Percentiles rank a stretch among this genome's conserved stretches.
These are phyloP conservation scores for Centaurea solstitialis DNA, from an alignment of 129 eudicot genomes.

Conservation along the genomic window DNA sequence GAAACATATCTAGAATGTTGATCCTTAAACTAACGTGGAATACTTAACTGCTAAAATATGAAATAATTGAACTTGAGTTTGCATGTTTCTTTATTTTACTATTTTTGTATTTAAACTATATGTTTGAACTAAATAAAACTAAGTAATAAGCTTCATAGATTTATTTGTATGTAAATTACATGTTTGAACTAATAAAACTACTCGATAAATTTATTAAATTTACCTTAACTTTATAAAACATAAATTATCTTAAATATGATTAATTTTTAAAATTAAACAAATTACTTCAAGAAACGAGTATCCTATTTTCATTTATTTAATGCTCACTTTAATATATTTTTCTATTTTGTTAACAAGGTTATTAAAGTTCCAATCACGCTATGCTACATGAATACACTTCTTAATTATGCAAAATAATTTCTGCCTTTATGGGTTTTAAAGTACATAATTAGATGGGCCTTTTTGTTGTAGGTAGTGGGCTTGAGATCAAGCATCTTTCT, in stretches of 20 bases:
- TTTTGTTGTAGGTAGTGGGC: not conserved
- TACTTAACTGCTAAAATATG: not conserved
- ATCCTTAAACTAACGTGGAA: not conserved
- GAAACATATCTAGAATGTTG: not conserved
- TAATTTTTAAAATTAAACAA: not conserved
- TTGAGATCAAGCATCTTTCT: not conserved
- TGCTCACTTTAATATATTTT: not conserved
- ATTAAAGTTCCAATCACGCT: not conserved
- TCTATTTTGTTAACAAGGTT: not conserved
- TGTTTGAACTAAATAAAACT: too few relatives aligned
- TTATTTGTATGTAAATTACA: too few relatives aligned
- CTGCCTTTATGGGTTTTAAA: not conserved
- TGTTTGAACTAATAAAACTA: too few relatives aligned
- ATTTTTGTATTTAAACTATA: too few relatives aligned
- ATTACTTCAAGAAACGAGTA: too few relatives aligned
- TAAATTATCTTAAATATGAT: too few relatives aligned
- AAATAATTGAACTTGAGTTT: not conserved
- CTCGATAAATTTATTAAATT: too few relatives aligned
- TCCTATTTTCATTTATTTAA: too few relatives aligned
- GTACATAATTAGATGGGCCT: not conserved
- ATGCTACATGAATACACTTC: not conserved
- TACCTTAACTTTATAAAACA: too few relatives aligned
- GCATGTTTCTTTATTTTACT: too few relatives aligned
- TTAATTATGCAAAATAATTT: not conserved
- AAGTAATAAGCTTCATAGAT: too few relatives aligned